Percentiles rank a stretch among this genome's conserved stretches.
phyloP scores from a whole-genome alignment of 768 basidiomycete species.

The Dacryopinax primogenitus region DNA sequence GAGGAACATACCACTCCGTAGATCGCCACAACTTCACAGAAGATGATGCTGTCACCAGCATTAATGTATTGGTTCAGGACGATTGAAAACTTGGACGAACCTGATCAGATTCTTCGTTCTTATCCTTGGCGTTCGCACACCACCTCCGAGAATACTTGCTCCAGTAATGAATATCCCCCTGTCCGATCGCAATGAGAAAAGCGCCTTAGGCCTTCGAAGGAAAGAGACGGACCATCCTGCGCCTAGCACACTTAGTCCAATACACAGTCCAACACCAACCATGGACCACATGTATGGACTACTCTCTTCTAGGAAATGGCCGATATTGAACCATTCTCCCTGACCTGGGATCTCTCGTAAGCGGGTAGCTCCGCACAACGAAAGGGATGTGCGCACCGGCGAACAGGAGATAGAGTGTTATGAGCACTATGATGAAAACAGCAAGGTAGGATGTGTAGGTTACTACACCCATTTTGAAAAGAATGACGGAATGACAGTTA shows the following conservation, averaged over 20 bases:
- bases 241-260: constrained; percentile 84
- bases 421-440: constrained; percentile 30
- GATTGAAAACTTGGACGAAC: constrained; percentile 31
- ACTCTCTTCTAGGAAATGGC: constrained; percentile 84
- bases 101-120: constrained; percentile 96
- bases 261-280: constrained; percentile 81
- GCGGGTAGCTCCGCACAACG: background rate
- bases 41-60: constrained; percentile 62
- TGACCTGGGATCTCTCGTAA: constrained; percentile 39
- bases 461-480: background rate
- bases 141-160: constrained; percentile 90
- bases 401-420: constrained; percentile 79
- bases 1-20: constrained; percentile 69
- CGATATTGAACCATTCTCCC: constrained; percentile 87
- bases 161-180: constrained; percentile 99
- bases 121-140: constrained; percentile 85
- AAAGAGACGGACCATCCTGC: constrained; percentile 73
- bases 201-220: background rate
- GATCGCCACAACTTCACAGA: constrained; percentile 98
- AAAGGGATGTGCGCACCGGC: constrained; percentile 45
- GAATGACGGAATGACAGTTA: background rate
- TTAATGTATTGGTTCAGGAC: background rate
- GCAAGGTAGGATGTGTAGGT: background rate
- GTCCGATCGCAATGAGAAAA: constrained; percentile 8
- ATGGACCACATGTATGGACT: constrained; percentile 90